Evolutionary conservation across 306 rosid genomes (phyloP), one percentile per base, ranked within the genome.

Genomic region (Rubus idaeus): DNA sequence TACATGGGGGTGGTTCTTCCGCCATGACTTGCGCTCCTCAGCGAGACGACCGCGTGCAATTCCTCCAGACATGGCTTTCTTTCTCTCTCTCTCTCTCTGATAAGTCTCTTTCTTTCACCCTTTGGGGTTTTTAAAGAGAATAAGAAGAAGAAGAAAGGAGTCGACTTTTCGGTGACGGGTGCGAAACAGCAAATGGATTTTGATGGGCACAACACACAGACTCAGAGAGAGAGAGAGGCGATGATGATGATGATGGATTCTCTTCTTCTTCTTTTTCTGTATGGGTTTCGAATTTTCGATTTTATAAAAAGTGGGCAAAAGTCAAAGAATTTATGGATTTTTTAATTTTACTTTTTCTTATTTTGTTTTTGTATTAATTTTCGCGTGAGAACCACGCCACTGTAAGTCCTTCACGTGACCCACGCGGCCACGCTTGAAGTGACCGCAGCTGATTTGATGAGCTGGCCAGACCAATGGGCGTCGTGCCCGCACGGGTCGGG

Each of bases 1-100:
- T 74, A 94, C 98, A 89, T 94, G 98, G 2, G 98, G 97, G 78
- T 94, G 98, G 71, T 94, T 94, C 89, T 89, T 90, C 68, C 96
- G 91, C 98, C 98, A 94, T 1, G 98, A 83, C 85, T 91, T 94
- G 20, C 97, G 88, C 74, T 94, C 98, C 87, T 91, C 98, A 2
- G 97, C 78, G 12, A 94, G 96, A 37, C 97, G 93, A 76, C 98
- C 98, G 53, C 97, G 96, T 78, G 98, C 96, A 77, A 94, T 94
- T 69, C 98, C 80, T 68, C 86, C 80, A n/a, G 84, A 75, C 82
- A 82, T 84, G 75, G 52, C 50, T 78, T 21, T 8, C 9, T 16
- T 76, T 30, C 14, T 78, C 10, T 51, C 47, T 35, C 72, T 77
- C 61, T 49, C 76, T 75, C 53, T 40, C 35, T 30, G 35, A 37